Base-by-base conservation (phyloP, 2,329 filamentous ascomycete genomes). In the Phialophora chinensis region DNA sequence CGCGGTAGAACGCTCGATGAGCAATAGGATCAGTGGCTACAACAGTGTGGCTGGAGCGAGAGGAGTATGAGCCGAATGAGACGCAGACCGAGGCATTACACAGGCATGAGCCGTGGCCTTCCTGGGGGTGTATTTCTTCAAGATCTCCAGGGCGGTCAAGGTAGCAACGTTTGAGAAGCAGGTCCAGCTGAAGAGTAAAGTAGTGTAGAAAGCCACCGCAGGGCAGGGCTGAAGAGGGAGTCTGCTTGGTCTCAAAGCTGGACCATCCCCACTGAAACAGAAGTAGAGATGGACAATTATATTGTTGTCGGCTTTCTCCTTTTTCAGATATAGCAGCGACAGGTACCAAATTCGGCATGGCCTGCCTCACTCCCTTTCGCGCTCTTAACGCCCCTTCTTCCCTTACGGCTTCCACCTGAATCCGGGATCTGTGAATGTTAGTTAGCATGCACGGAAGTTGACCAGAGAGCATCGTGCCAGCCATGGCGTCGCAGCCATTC, bases 401-500 rank as follows among this genome's bases (percentile, higher is more conserved):
- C 3, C 12, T 42, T 44, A 44, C 6, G 38, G 38, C 38, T 44
- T 44, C 38, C 38, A 44, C 38, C 38, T 44, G 38, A 44, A 44
- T 44, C 38, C 38, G 17, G 38, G 38, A n/a, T 44, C 38, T 44
- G 38, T 8, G 23, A 25, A 25, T 53, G 23, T 8, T 5, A 3
- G 49, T 53, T 20, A 29, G 49, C 27, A 53, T 52, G 38, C 57
- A 25, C 33, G 20, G 23, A 35, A 10, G 17, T n/a, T 27, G 25
- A 59, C 14, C n/a, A 17, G 10, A 38, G 27, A 27, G 29, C 25
- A 25, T 12, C 5, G 4, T 25, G 10, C 8, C 6, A 12, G 2
- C 8, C 2, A 12, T 25, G 23, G 20, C 10, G 4, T 25, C 20
- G n/a, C 44, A 2, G 27, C 10, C 70, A 25, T 72, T 12, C 81